phyloP scores from a whole-genome alignment of 306 rosid species.

The Pterocarpus macrocarpus region DNA sequence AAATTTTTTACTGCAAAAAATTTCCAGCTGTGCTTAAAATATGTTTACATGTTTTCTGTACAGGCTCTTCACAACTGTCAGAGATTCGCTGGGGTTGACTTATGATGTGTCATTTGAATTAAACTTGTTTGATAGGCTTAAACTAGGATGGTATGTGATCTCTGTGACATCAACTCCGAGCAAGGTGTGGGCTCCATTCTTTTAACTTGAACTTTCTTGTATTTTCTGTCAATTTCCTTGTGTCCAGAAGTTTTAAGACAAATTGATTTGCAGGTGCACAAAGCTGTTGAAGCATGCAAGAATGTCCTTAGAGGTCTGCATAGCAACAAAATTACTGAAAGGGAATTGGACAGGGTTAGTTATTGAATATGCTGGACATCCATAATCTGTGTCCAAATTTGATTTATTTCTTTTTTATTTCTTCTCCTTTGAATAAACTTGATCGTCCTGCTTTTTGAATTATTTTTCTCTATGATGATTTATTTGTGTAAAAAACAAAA shows the following conservation, averaged over 20 bases:
- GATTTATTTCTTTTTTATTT: neutral
- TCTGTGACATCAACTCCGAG: slow-evolving; percentile 97
- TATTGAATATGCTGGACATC: slow-evolving; percentile 22
- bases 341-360: slow-evolving; percentile 98
- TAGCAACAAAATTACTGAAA: slow-evolving; percentile 85
- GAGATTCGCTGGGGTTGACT: slow-evolving; percentile 98
- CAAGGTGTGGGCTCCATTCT: slow-evolving; percentile 73
- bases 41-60: slow-evolving; percentile 45
- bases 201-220: slow-evolving; percentile 15
- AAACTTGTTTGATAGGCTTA: slow-evolving; percentile 91
- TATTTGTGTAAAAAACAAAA: neutral
- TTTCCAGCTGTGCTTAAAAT: slow-evolving; percentile 36
- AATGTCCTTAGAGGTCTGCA: slow-evolving; percentile 93
- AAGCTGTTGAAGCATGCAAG: slow-evolving; percentile 99
- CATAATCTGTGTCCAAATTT: neutral
- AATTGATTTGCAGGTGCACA: slow-evolving; percentile 75
- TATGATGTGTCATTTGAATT: slow-evolving; percentile 96
- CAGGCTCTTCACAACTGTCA: slow-evolving; percentile 95
- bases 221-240: slow-evolving; percentile 36
- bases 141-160: slow-evolving; percentile 95
- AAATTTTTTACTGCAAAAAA: neutral
- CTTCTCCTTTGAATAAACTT: neutral
- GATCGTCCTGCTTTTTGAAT: slow-evolving; percentile 9
- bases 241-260: slow-evolving; percentile 41
- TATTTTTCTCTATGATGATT: slow-evolving; percentile 10